These are phyloP conservation scores for Capsella rubella DNA, from an alignment of 441 rosid species.

Conservation along the genomic window DNA sequence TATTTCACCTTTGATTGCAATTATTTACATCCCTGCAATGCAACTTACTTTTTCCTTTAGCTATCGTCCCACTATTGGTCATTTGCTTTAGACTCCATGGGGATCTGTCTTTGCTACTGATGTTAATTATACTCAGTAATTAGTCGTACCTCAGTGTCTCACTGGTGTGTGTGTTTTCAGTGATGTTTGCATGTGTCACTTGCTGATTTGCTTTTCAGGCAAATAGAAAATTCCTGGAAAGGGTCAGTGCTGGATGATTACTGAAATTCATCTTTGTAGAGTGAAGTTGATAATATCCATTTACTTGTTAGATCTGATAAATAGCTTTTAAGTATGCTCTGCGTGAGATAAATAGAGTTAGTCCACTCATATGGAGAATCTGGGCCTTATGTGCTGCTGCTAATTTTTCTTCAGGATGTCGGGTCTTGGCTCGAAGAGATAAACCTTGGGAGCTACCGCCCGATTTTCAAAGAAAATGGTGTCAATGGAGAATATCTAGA, in stretches of 20 bases:
- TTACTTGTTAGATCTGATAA: background rate
- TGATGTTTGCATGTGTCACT: constrained; percentile 18
- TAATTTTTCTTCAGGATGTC: constrained; percentile 69
- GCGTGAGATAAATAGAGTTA: background rate
- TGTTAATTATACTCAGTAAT: background rate
- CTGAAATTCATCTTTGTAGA: background rate
- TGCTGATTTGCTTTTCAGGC: constrained; percentile 19
- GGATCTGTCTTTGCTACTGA: constrained; percentile 7
- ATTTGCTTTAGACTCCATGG: background rate
- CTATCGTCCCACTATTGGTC: constrained; percentile 7
- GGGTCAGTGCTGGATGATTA: constrained; percentile 14
- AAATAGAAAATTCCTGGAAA: background rate
- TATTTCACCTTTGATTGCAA: constrained; percentile 14
- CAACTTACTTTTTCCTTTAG: background rate
- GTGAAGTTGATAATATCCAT: no score
- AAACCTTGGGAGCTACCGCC: constrained; percentile 91
- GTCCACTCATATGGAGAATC: constrained; percentile 14
- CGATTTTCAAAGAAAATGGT: constrained; percentile 89
- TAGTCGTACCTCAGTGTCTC: background rate
- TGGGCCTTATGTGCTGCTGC: constrained; percentile 7
- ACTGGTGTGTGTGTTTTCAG: background rate
- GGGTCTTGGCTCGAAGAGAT: constrained; percentile 98
- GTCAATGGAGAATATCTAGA: constrained; percentile 97
- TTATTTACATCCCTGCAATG: background rate
- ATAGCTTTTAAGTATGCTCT: background rate